Evolutionary conservation across 306 rosid species (phyloP).

Genomic region (Macrotyloma uniflorum): DNA sequence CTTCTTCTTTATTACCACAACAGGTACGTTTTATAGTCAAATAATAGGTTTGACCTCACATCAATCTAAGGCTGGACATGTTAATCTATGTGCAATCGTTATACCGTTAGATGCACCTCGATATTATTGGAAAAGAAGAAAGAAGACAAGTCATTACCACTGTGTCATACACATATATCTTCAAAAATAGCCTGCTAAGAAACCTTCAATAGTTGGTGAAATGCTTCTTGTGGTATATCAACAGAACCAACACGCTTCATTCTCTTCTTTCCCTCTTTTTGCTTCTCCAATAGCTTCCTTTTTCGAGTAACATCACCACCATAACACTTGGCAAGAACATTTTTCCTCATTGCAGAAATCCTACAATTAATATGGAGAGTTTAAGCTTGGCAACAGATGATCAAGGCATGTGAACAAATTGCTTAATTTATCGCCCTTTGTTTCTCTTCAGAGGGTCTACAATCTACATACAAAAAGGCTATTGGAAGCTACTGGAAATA

Average conservation of each 20-base stretch:
- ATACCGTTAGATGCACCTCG: neutral
- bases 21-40: neutral
- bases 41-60: neutral
- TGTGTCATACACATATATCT: constrained; percentile 8
- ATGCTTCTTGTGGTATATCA: constrained; percentile 96
- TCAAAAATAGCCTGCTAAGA: constrained; percentile 46
- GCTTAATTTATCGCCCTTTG: constrained; percentile 2
- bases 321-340: constrained; percentile 93
- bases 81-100: neutral
- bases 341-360: constrained; percentile 85
- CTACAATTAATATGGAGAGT: constrained; percentile 47
- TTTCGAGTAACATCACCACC: constrained; percentile 93
- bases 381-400: constrained; percentile 20
- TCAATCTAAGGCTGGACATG: neutral
- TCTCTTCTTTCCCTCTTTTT: constrained; percentile 97
- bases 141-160: constrained; percentile 27
- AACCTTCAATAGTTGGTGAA: constrained; percentile 84
- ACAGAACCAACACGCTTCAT: constrained; percentile 96
- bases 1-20: neutral
- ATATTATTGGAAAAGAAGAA: neutral
- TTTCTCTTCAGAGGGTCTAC: neutral
- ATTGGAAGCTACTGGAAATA: constrained; percentile 1
- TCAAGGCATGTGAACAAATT: constrained; percentile 9
- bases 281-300: constrained; percentile 92
- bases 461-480: neutral